phyloP scores from a whole-genome alignment of 2,329 filamentous ascomycete genomes.

The Diaporthe vaccinii region DNA sequence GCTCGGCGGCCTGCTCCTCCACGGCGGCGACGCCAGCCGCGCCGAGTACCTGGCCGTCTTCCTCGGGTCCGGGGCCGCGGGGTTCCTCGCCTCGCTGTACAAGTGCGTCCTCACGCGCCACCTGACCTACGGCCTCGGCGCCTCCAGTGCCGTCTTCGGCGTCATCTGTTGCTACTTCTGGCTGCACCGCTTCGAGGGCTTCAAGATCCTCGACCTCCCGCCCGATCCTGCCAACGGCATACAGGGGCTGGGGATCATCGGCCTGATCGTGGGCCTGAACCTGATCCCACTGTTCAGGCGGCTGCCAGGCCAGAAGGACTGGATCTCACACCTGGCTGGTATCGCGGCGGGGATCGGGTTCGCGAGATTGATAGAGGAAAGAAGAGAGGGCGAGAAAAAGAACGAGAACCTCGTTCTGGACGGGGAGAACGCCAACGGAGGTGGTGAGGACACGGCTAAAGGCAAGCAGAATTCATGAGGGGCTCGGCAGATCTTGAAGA shows the following conservation, averaged over 20 bases:
- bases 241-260: constrained; percentile 67
- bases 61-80: constrained; percentile 68
- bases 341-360: constrained; percentile 62
- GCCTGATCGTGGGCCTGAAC: constrained; percentile 64
- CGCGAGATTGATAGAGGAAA: constrained; percentile 52
- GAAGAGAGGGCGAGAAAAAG: constrained; percentile 44
- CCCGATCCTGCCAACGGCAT: constrained; percentile 66
- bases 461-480: neutral
- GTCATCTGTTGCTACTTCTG: constrained; percentile 73
- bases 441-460: neutral
- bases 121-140: constrained; percentile 70
- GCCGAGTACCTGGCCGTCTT: constrained; percentile 79
- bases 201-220: constrained; percentile 70
- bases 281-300: constrained; percentile 61
- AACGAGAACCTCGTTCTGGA: neutral
- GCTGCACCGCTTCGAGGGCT: constrained; percentile 67
- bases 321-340: constrained; percentile 67
- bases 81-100: constrained; percentile 70
- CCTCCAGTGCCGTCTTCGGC: constrained; percentile 75
- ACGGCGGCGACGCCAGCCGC: constrained; percentile 79
- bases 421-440: neutral
- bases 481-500: neutral
- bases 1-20: constrained; percentile 76
- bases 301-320: constrained; percentile 59
- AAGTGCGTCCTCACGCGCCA: constrained; percentile 61